Evolutionary conservation across 768 basidiomycete species (phyloP).

Genomic region (Calocera viscosa): DNA sequence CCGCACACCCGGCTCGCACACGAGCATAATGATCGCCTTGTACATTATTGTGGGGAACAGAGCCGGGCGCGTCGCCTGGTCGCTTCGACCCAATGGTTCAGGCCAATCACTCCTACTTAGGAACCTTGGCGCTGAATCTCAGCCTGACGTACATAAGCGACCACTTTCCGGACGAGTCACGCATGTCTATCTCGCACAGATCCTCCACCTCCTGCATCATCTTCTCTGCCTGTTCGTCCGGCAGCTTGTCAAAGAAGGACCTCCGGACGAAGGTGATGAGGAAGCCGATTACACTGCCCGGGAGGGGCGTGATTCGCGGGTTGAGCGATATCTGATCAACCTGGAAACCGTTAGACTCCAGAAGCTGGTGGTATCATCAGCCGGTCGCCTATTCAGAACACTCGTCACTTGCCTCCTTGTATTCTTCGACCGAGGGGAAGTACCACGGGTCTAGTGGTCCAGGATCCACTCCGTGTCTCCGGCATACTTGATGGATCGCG

Average conservation of each 20-base stretch:
- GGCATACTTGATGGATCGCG: slow-evolving; percentile 43
- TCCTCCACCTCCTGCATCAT: slow-evolving; percentile 54
- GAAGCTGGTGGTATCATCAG: slow-evolving; percentile 32
- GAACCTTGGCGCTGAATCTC: slow-evolving; percentile 40
- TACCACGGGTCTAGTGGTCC: slow-evolving; percentile 64
- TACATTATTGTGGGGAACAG: too few species aligned
- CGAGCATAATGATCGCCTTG: too few species aligned
- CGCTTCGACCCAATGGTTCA: too few species aligned
- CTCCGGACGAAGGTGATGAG: slow-evolving; percentile 50
- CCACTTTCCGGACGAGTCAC: slow-evolving; percentile 51
- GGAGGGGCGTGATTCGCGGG: slow-evolving; percentile 43
- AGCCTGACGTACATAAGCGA: slow-evolving; percentile 60
- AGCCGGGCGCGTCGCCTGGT: too few species aligned
- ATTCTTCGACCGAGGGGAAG: slow-evolving; percentile 62
- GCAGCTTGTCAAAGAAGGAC: slow-evolving; percentile 44
- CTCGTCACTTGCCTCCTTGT: slow-evolving; percentile 37
- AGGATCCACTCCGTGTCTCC: slow-evolving; percentile 45
- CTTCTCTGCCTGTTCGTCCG: slow-evolving; percentile 41
- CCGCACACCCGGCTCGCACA: too few species aligned
- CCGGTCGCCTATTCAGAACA: neutral
- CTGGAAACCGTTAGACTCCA: slow-evolving; percentile 45
- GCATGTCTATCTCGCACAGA: slow-evolving; percentile 43
- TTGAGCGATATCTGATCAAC: slow-evolving; percentile 42
- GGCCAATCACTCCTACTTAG: too few species aligned
- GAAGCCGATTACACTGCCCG: slow-evolving; percentile 48